Evolutionary conservation across 495 filamentous ascomycete species (phyloP).

Genomic region (Talaromyces trachyspermus): DNA sequence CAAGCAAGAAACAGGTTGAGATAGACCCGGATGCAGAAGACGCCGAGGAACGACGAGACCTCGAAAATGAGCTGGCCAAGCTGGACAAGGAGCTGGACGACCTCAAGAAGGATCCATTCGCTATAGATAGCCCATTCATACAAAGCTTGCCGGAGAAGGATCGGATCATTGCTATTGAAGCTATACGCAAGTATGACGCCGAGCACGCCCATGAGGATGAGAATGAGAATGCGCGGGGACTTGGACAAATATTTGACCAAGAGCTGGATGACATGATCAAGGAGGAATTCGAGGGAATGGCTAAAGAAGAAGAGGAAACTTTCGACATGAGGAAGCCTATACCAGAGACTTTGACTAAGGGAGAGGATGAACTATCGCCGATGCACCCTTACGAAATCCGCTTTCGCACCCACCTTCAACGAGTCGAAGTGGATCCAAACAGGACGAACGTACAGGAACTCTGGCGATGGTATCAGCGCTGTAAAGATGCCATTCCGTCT

Average conservation of each 20-base stretch:
- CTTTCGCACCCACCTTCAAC: conserved; percentile 25
- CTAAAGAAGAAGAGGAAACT: conserved; percentile 34
- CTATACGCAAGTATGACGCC: conserved; percentile 33
- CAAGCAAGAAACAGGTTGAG: conserved; percentile 27
- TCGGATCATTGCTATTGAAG: conserved; percentile 32
- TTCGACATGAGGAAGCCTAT: conserved; percentile 20
- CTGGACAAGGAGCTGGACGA: conserved; percentile 49
- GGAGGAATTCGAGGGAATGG: conserved; percentile 35
- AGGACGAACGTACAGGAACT: conserved; percentile 27
- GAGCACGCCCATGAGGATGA: conserved; percentile 16
- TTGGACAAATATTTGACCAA: conserved; percentile 38
- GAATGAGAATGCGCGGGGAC: conserved; percentile 1
- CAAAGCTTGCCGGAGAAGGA: conserved; percentile 32
- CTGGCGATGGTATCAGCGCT: conserved; percentile 41
- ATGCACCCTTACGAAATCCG: conserved; percentile 25
- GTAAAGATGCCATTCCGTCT: conserved; percentile 30
- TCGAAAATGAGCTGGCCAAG: conserved; percentile 39
- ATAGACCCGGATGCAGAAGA: conserved; percentile 49
- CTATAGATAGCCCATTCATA: conserved; percentile 38
- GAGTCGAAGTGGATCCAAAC: conserved; percentile 16
- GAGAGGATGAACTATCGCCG: conserved; percentile 7
- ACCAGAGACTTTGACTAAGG: background rate
- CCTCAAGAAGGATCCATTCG: conserved; percentile 33
- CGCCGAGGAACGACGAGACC: conserved; percentile 31
- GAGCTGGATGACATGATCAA: conserved; percentile 37